A percentile compares a stretch with the other conserved stretches of the same genome.
phyloP scores from a whole-genome alignment of 305 asterid genomes.

The Solanum hybrid region DNA sequence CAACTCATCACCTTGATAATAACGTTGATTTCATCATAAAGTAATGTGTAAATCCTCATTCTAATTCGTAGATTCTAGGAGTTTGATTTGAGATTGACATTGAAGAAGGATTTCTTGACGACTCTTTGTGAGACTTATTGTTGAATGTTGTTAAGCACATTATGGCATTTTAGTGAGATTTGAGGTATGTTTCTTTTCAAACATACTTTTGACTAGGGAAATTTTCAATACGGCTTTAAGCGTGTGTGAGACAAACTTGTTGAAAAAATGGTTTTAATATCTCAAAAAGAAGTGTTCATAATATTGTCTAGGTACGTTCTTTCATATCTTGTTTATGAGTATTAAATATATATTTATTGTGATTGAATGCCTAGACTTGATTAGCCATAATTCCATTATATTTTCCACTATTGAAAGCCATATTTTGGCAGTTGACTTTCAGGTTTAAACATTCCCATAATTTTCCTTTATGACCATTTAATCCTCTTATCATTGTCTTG shows the following conservation, averaged over 20 bases:
- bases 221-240: background rate
- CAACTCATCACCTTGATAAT: background rate
- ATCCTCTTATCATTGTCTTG: too few relatives aligned
- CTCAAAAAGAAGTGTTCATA: too few relatives aligned
- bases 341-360: too few relatives aligned
- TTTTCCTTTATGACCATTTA: too few relatives aligned
- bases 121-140: background rate
- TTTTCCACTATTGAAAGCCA: too few relatives aligned
- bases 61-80: background rate
- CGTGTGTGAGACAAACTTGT: background rate
- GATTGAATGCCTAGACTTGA: too few relatives aligned
- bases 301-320: too few relatives aligned
- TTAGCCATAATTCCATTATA: too few relatives aligned
- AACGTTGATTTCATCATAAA: background rate
- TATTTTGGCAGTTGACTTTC: too few relatives aligned
- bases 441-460: too few relatives aligned
- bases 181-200: background rate
- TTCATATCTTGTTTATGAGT: too few relatives aligned
- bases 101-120: background rate
- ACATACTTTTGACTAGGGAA: background rate
- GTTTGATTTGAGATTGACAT: background rate
- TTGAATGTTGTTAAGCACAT: background rate
- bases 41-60: background rate
- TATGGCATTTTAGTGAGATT: background rate
- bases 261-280: too few relatives aligned